Evolutionary conservation across 768 basidiomycete species (phyloP).

Genomic region (Mycena vulgaris): DNA sequence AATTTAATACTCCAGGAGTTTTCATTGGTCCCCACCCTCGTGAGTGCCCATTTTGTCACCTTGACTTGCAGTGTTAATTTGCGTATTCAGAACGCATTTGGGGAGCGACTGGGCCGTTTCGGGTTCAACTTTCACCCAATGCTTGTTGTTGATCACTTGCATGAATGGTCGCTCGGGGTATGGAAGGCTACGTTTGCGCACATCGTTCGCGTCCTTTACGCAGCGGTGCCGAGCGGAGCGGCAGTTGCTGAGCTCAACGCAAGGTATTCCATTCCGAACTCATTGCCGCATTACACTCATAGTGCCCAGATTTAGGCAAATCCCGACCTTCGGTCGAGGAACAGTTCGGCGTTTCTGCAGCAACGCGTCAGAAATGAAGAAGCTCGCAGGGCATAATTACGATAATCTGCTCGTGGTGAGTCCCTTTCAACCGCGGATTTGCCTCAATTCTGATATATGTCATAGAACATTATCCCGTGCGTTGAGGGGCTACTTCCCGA

Average conservation of each 20-base stretch:
- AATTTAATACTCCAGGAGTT: conserved; percentile 23
- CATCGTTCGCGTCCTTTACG: conserved; percentile 46
- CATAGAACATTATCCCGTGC: conserved; percentile 47
- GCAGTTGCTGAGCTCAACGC: conserved; percentile 38
- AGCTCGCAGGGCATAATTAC: conserved; percentile 44
- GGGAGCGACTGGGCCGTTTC: conserved; percentile 25
- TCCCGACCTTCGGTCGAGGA: conserved; percentile 21
- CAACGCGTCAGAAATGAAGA: conserved; percentile 37
- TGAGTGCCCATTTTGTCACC: conserved; percentile 14
- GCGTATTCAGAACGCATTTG: conserved; percentile 46
- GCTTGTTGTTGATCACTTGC: conserved; percentile 48
- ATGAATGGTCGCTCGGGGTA: conserved; percentile 54
- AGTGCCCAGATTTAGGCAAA: conserved; percentile 18
- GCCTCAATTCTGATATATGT: background rate
- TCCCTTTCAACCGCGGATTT: background rate
- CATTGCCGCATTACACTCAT: background rate
- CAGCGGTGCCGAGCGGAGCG: conserved; percentile 4
- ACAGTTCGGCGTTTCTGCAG: conserved; percentile 42
- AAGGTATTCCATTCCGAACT: conserved; percentile 34
- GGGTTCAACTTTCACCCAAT: conserved; percentile 43
- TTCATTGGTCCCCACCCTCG: conserved; percentile 39
- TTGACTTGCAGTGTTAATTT: conserved; percentile 1
- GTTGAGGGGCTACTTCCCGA: conserved; percentile 48
- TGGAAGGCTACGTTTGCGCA: conserved; percentile 51
- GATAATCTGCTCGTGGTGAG: conserved; percentile 47